Conservation (phyloP, 305 asterid species). For the Solanum hybrid region DNA sequence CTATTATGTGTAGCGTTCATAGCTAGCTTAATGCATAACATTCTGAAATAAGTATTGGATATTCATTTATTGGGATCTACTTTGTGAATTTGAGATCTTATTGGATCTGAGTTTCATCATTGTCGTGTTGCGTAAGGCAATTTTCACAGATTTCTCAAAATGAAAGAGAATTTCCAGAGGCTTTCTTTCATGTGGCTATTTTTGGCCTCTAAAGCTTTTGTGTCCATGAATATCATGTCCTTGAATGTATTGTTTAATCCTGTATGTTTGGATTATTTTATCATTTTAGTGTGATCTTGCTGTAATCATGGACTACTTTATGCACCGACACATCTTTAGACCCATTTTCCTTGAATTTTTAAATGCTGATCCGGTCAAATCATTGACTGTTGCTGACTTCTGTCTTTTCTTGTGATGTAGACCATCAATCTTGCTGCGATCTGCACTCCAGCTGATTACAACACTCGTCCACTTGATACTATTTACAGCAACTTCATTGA, state of each 20-base stretch:
- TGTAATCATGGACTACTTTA: neutral
- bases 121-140: neutral
- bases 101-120: neutral
- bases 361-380: neutral
- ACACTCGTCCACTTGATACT: conserved; percentile 82
- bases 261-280: neutral
- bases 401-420: conserved; percentile 23
- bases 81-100: neutral
- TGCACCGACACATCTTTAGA: neutral
- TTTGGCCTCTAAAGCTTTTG: neutral
- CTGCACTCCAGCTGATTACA: conserved; percentile 96
- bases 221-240: neutral
- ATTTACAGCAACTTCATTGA: conserved; percentile 80
- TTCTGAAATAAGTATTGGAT: neutral
- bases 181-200: neutral
- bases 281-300: neutral
- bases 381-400: neutral
- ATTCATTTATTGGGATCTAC: neutral
- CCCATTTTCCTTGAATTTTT: neutral
- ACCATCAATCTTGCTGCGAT: conserved; percentile 92
- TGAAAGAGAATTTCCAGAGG: neutral
- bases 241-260: neutral
- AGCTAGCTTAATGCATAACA: neutral
- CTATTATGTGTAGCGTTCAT: neutral
- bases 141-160: neutral